Evolutionary conservation across 2,329 filamentous ascomycete genomes (phyloP).

Genomic region (Colletotrichum limetticola): DNA sequence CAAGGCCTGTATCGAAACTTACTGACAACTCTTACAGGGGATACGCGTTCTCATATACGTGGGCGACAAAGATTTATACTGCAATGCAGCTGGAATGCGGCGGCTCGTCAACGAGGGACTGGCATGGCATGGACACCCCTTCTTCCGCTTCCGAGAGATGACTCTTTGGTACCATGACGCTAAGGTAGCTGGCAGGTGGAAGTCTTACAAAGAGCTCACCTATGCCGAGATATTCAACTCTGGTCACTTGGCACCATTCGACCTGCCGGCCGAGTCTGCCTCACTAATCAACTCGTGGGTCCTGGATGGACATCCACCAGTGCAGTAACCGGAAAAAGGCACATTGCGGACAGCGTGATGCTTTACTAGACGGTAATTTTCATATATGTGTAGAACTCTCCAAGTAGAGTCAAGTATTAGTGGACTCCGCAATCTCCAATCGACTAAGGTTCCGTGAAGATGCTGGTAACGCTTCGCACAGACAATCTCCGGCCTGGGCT

Average conservation of each 20-base stretch:
- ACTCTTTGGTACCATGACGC: conserved; percentile 6
- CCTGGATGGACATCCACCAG: not conserved
- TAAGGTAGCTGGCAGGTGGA: conserved; percentile 1
- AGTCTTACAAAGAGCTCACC: not conserved
- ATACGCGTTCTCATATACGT: conserved; percentile 14
- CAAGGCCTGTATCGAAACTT: not conserved
- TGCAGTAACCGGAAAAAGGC: not conserved
- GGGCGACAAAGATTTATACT: conserved; percentile 18
- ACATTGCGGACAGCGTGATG: too few species aligned
- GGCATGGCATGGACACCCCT: conserved; percentile 1
- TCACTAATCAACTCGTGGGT: not conserved
- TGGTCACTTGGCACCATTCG: conserved; percentile 15
- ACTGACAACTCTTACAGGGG: not conserved
- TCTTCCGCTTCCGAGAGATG: conserved; percentile 6
- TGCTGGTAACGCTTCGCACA: not conserved
- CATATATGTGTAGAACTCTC: too few species aligned
- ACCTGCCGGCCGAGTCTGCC: conserved; percentile 1
- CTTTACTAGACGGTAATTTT: too few species aligned
- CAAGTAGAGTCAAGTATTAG: too few species aligned
- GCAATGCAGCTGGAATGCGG: conserved; percentile 18
- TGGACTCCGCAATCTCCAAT: not conserved
- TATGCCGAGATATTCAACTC: conserved; percentile 17
- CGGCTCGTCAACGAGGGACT: conserved; percentile 10
- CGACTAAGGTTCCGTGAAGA: not conserved
- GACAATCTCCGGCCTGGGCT: not conserved